Conservation (phyloP, 768 basidiomycete species). For the Lyophyllum semitale region DNA sequence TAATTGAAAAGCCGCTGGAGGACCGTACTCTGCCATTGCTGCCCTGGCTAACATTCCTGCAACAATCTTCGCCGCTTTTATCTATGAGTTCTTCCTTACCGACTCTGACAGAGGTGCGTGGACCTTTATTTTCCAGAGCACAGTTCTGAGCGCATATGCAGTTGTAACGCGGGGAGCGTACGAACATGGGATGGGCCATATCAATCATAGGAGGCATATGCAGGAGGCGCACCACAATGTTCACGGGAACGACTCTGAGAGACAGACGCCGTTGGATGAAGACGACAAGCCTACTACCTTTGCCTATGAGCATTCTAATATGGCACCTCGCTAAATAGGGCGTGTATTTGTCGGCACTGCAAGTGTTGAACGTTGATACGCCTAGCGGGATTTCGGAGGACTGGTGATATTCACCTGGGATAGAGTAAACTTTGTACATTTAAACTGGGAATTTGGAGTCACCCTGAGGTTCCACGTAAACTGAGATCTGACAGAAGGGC, state of each 20-base stretch:
- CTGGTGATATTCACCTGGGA: too few relatives aligned
- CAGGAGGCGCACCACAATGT: not conserved
- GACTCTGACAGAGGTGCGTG: slow-evolving; percentile 63
- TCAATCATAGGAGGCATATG: slow-evolving; percentile 15
- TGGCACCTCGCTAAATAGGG: not conserved
- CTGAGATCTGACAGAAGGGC: too few relatives aligned
- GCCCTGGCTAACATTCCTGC: slow-evolving; percentile 70
- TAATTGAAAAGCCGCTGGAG: slow-evolving; percentile 44
- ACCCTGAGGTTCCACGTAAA: too few relatives aligned
- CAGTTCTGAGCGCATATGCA: slow-evolving; percentile 1
- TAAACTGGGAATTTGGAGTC: too few relatives aligned
- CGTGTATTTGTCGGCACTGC: too few relatives aligned
- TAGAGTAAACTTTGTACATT: too few relatives aligned
- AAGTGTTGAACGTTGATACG: not conserved
- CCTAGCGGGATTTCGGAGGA: not conserved
- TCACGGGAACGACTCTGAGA: slow-evolving; percentile 2
- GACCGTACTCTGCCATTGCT: slow-evolving; percentile 59
- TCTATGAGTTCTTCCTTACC: slow-evolving; percentile 59
- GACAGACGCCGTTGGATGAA: slow-evolving; percentile 2
- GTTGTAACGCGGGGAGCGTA: slow-evolving; percentile 15
- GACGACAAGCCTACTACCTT: slow-evolving; percentile 5
- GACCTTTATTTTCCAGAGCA: not conserved
- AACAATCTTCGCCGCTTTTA: slow-evolving; percentile 50
- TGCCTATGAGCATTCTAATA: slow-evolving; percentile 7
- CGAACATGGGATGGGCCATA: slow-evolving; percentile 11